Conservation (phyloP, 805 yeast genomes). For the Yamadazyma insecticola region DNA sequence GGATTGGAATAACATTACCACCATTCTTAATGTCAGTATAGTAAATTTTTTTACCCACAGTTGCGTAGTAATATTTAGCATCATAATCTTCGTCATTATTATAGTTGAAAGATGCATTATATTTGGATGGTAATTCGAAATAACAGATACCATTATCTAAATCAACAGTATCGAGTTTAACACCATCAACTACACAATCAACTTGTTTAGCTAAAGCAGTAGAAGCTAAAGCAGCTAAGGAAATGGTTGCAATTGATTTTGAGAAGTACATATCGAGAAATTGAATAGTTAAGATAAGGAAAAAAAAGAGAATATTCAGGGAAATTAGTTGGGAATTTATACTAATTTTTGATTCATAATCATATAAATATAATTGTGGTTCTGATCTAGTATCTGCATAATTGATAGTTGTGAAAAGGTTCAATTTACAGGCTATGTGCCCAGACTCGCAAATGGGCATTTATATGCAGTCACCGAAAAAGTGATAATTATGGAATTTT, state of each 20-base stretch:
- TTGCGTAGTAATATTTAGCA: conserved; percentile 3
- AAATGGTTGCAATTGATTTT: conserved; percentile 2
- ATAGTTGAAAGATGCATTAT: not conserved
- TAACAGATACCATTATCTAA: conserved; percentile 1
- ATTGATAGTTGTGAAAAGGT: too few species aligned
- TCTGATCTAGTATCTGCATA: too few species aligned
- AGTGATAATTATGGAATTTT: too few species aligned
- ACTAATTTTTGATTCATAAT: too few species aligned
- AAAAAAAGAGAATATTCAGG: too few species aligned
- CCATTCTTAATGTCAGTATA: not conserved
- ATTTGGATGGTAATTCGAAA: conserved; percentile 1
- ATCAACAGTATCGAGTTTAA: not conserved
- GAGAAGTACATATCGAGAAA: too few species aligned
- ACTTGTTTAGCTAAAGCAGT: not conserved
- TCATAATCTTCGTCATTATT: conserved; percentile 1
- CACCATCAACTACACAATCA: conserved; percentile 2
- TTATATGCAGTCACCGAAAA: too few species aligned
- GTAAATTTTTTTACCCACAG: conserved; percentile 2
- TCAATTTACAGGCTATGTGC: too few species aligned
- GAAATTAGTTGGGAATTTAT: too few species aligned
- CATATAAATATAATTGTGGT: too few species aligned
- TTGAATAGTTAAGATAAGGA: too few species aligned
- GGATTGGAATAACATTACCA: conserved; percentile 3
- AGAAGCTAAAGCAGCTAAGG: not conserved
- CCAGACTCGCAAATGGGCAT: too few species aligned